Evolutionary conservation across 2,329 filamentous ascomycete species (phyloP).

Genomic region (Monilinia laxa): DNA sequence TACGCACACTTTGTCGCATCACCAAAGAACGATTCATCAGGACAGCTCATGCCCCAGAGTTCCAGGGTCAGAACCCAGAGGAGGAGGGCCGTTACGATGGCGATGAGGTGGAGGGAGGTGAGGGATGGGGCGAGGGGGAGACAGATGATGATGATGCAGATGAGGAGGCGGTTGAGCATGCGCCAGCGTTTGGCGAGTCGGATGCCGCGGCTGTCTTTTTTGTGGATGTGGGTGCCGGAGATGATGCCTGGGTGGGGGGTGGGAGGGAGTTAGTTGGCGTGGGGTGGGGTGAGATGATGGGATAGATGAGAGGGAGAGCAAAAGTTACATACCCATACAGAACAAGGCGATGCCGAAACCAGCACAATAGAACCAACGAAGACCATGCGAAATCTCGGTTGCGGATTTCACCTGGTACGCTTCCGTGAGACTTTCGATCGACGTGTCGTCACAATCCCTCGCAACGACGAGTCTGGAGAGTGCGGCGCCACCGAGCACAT

Average conservation of each 20-base stretch:
- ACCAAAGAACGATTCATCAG: conserved; percentile 47
- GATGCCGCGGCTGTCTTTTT: conserved; percentile 47
- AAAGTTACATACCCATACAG: conserved; percentile 46
- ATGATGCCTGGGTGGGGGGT: conserved; percentile 45
- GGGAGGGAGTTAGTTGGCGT: background rate
- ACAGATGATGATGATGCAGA: conserved; percentile 54
- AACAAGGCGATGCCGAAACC: conserved; percentile 57
- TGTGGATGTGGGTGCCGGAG: conserved; percentile 56
- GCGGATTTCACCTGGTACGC: conserved; percentile 52
- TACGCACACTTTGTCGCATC: conserved; percentile 44
- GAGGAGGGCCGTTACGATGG: conserved; percentile 47
- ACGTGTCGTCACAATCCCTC: conserved; percentile 52
- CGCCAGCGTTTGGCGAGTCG: conserved; percentile 50
- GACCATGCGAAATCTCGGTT: conserved; percentile 50
- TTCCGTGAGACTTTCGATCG: conserved; percentile 51
- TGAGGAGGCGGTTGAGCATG: conserved; percentile 49
- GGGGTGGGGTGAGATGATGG: background rate
- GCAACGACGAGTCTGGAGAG: conserved; percentile 59
- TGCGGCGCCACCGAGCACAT: conserved; percentile 58
- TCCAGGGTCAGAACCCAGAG: conserved; percentile 50
- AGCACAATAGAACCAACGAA: conserved; percentile 64
- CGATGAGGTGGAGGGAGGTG: conserved; percentile 48
- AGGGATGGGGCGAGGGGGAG: conserved; percentile 52
- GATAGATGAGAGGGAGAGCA: background rate
- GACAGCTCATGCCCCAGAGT: conserved; percentile 50